Percentiles rank a stretch among this genome's conserved stretches.
Conservation (phyloP, 306 rosid genomes). For the Crotalaria pallida region DNA sequence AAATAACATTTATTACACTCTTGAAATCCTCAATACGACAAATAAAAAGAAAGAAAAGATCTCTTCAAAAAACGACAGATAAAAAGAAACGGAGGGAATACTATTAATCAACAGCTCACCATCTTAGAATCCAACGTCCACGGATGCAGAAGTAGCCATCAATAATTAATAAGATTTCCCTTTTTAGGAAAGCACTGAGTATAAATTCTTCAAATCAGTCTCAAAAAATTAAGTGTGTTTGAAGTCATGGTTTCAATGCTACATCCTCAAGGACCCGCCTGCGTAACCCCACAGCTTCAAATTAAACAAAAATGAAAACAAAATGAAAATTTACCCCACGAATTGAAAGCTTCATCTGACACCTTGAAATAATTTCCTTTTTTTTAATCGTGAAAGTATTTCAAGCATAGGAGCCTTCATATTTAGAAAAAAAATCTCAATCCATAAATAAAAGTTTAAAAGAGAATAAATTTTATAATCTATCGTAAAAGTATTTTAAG, state of each 20-base stretch:
- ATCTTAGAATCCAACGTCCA: constrained; percentile 33
- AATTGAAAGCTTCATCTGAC: constrained; percentile 15
- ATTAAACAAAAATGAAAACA: background rate
- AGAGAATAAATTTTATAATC: no score
- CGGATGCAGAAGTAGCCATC: background rate
- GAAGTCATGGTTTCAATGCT: background rate
- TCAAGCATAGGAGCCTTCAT: background rate
- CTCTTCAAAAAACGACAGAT: no score
- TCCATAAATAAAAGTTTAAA: no score
- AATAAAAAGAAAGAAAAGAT: no score
- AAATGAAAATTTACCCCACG: background rate
- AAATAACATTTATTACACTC: no score
- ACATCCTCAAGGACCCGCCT: constrained; percentile 18
- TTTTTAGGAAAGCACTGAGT: background rate
- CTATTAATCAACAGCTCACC: constrained; percentile 18
- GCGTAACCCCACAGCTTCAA: background rate
- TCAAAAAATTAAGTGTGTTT: background rate
- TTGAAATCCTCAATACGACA: no score
- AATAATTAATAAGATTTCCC: constrained; percentile 5
- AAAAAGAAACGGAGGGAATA: no score
- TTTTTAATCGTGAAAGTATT: no score
- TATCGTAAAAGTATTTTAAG: no score
- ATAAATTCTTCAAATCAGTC: background rate
- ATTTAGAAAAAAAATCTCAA: background rate
- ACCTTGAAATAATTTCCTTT: no score